Evolutionary conservation across 2,329 filamentous ascomycete species (phyloP).

Genomic region (Teratosphaeria viscida): DNA sequence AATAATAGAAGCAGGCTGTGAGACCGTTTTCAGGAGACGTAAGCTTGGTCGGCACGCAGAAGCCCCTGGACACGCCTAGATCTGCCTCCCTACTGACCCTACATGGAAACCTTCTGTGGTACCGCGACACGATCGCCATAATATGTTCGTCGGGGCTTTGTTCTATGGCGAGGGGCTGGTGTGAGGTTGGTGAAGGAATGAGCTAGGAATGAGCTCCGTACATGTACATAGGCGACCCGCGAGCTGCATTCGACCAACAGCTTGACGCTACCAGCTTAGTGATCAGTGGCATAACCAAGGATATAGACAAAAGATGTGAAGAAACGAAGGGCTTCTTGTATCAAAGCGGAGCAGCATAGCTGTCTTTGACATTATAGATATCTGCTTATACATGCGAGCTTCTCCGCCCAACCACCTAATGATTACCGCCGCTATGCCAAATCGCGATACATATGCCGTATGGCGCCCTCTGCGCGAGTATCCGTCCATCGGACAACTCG

Average conservation of each 20-base stretch:
- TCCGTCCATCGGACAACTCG: not conserved
- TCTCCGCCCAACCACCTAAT: not conserved
- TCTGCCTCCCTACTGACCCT: not conserved
- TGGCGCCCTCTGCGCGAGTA: constrained; percentile 5
- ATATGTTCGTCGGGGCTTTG: not conserved
- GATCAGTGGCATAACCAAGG: too few relatives aligned
- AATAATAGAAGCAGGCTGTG: not conserved
- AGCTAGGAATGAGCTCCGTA: not conserved
- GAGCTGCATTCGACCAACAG: not conserved
- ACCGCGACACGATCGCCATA: not conserved
- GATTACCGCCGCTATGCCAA: not conserved
- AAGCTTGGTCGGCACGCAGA: not conserved
- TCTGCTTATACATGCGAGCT: not conserved
- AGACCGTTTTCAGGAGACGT: not conserved
- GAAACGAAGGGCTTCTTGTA: not conserved
- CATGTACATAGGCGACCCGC: not conserved
- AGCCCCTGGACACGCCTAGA: not conserved
- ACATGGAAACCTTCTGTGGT: not conserved
- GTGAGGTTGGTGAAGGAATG: not conserved
- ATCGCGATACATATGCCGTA: not conserved
- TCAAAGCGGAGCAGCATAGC: not conserved
- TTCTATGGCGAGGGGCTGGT: not conserved
- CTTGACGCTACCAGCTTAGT: too few relatives aligned
- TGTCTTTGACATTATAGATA: not conserved
- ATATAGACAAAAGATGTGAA: not conserved